These are phyloP conservation scores for Gossypium ekmanianum DNA, from an alignment of 345 rosid species.

Conservation along the genomic window DNA sequence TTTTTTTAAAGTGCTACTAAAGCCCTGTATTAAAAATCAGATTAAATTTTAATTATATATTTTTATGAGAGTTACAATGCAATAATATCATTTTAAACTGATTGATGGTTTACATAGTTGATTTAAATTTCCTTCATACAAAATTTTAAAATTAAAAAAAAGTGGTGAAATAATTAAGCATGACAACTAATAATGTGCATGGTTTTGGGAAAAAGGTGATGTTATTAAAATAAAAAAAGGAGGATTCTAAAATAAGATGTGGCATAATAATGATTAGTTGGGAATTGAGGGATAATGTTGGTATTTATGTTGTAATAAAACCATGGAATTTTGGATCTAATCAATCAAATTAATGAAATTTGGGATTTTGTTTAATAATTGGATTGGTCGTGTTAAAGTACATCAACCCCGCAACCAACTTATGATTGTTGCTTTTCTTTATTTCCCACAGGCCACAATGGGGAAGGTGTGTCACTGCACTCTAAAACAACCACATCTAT, in stretches of 20 bases:
- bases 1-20: too few relatives aligned
- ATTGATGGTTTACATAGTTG: too few relatives aligned
- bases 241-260: neutral
- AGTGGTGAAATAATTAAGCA: too few relatives aligned
- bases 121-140: too few relatives aligned
- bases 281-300: neutral
- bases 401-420: conserved; percentile 4
- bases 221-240: neutral
- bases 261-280: neutral
- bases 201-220: too few relatives aligned
- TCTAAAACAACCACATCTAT: neutral
- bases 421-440: neutral
- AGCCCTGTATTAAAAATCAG: too few relatives aligned
- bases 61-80: too few relatives aligned
- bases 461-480: neutral
- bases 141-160: too few relatives aligned
- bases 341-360: neutral
- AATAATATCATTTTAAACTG: too few relatives aligned
- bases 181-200: too few relatives aligned
- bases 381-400: neutral
- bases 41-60: too few relatives aligned
- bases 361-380: too few relatives aligned
- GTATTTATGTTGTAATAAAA: neutral
- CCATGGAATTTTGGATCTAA: neutral
- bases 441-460: neutral